These are phyloP conservation scores for Paratinospora sagittata DNA, from an alignment of 164 flowering plant genomes.

Conservation along the genomic window DNA sequence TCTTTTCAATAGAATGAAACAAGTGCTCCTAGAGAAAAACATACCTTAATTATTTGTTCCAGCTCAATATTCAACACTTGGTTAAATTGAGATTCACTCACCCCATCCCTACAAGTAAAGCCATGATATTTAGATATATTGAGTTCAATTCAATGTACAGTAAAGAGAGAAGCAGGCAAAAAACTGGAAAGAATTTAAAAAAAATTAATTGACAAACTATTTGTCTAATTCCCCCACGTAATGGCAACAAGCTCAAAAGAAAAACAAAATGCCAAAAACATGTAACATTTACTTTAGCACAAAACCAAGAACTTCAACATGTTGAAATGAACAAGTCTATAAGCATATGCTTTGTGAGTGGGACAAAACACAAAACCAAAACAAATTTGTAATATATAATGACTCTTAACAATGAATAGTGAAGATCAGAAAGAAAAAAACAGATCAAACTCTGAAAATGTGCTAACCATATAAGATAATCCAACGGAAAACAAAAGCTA, in stretches of 20 bases:
- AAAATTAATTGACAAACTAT: too few species aligned
- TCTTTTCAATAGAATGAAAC: not conserved
- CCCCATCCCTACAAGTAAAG: conserved; percentile 61
- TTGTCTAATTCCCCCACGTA: too few species aligned
- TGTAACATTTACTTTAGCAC: not conserved
- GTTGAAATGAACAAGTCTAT: too few species aligned
- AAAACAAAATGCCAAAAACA: not conserved
- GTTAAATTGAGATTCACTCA: conserved; percentile 71
- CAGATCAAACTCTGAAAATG: too few species aligned
- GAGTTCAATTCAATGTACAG: not conserved
- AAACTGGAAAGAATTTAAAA: not conserved
- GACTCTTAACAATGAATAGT: too few species aligned
- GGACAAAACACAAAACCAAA: too few species aligned
- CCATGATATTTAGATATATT: conserved; percentile 7
- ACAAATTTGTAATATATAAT: too few species aligned
- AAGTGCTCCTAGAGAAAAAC: not conserved
- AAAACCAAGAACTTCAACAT: not conserved
- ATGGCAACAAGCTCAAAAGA: not conserved
- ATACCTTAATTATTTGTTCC: conserved; percentile 72
- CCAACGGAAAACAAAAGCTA: too few species aligned
- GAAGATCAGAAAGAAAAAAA: too few species aligned
- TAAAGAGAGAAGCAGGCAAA: not conserved
- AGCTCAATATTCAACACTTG: conserved; percentile 76
- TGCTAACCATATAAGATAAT: too few species aligned
- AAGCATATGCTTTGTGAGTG: too few species aligned